A percentile compares a stretch with the other conserved stretches of the same genome.
Evolutionary conservation across 352 stramenopile species (phyloP).

Genomic region (Phytopythium delawarense): DNA sequence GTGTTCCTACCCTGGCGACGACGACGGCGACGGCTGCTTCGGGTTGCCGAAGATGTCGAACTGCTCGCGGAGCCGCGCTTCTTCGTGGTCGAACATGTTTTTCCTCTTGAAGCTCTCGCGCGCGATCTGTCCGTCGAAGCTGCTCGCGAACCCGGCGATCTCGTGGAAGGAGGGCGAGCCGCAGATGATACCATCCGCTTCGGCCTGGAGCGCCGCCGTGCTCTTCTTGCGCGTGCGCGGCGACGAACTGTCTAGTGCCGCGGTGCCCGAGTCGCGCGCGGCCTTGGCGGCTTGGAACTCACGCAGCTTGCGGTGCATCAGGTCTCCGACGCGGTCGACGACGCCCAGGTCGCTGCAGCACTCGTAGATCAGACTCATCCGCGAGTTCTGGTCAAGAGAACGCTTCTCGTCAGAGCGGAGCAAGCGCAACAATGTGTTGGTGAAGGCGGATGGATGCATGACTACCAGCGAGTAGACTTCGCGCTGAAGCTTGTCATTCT

Average conservation of each 20-base stretch:
- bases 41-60: conserved; percentile 64
- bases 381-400: conserved; percentile 36
- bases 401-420: neutral
- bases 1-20: conserved; percentile 13
- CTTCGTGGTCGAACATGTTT: conserved; percentile 56
- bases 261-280: conserved; percentile 16
- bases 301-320: conserved; percentile 62
- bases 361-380: conserved; percentile 58
- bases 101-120: conserved; percentile 43
- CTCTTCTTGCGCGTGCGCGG: conserved; percentile 22
- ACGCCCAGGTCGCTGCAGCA: conserved; percentile 49
- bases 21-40: conserved; percentile 29
- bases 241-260: conserved; percentile 16
- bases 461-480: conserved; percentile 49
- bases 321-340: conserved; percentile 43
- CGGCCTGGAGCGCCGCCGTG: conserved; percentile 10
- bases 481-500: conserved; percentile 59
- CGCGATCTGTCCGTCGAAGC: conserved; percentile 50
- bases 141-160: conserved; percentile 49
- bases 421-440: too few species aligned
- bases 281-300: conserved; percentile 40
- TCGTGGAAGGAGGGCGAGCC: conserved; percentile 53
- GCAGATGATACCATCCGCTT: conserved; percentile 56
- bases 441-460: too few species aligned
- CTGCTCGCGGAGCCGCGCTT: conserved; percentile 42